Evolutionary conservation across 768 basidiomycete species (phyloP), one percentile per base, ranked within the genome.

Genomic region (Mycena olivaceomarginata): DNA sequence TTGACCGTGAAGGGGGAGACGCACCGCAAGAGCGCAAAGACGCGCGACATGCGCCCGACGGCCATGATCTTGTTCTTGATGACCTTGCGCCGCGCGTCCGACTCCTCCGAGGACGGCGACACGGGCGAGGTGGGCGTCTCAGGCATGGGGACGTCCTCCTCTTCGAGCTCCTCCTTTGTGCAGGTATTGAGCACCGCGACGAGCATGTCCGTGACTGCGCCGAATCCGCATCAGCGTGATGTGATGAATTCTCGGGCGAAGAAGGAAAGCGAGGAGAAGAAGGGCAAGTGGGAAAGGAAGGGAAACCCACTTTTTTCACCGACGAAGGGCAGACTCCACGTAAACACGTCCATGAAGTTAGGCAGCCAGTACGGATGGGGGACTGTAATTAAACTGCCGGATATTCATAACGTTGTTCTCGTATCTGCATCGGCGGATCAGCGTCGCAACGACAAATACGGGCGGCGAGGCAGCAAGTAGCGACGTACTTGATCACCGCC

Each of bases 281-380:
- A 39, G 15, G n/a, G n/a, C 8, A 22, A 56, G 53, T 22, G 53
- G 53, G 22, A 12, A 65, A 31, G 53, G 40, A 16, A 88, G 13
- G 31, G 45, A 64, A 9, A 74, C 92, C 77, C 81, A 97, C 98
- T 99, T 87, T 99, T 99, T 85, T 98, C 96, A 77, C 98, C 98
- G 5, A 99, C 98, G 82, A 99, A 99, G 0, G 98, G 98, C 76
- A 99, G 85, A 88, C 94, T 96, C 98, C 98, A 99, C 0, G 98
- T 99, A 83, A 99, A 99, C 25, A 98, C 98, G 81, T 99, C 98
- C 98, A 99, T 99, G 82, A 99, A 99, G 86, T 99, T 99, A 4
- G 98, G 98, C 73, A 99, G 88, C 98, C 98, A 99, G 85, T 99
- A 99, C 15, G 94, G 94, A 80, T 98, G 98, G 18, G 98, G 97